Evolutionary conservation across 192 early-diverging fungal species (phyloP).

Genomic region (Coemansia pectinata): DNA sequence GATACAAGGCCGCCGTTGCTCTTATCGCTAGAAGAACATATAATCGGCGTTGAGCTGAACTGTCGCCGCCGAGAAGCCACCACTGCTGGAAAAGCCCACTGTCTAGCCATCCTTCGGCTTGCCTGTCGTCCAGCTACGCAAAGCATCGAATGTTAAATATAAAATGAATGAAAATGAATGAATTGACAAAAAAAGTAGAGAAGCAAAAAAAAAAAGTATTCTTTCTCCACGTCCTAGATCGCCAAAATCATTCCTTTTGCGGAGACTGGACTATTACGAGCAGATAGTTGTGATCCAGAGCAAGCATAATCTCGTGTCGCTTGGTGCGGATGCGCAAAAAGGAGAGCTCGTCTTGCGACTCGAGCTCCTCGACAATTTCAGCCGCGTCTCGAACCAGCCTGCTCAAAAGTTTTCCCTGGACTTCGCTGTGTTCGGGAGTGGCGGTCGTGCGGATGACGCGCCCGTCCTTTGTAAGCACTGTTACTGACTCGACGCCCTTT

Average conservation of each 20-base stretch:
- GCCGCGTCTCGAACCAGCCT: slow-evolving; percentile 76
- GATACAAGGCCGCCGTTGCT: background rate
- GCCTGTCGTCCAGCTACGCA: background rate
- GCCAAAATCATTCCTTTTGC: slow-evolving; percentile 23
- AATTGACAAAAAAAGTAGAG: background rate
- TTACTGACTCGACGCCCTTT: slow-evolving; percentile 90
- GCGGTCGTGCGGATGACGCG: slow-evolving; percentile 88
- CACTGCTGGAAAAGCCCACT: background rate
- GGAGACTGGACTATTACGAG: slow-evolving; percentile 51
- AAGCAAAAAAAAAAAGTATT: background rate
- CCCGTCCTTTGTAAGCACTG: slow-evolving; percentile 90
- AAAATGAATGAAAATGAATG: slow-evolving; percentile 2
- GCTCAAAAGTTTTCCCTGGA: slow-evolving; percentile 83
- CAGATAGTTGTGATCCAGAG: slow-evolving; percentile 63
- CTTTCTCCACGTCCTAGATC: background rate
- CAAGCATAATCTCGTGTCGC: slow-evolving; percentile 96
- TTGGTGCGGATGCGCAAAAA: slow-evolving; percentile 92
- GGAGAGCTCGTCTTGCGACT: slow-evolving; percentile 91
- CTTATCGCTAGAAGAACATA: background rate
- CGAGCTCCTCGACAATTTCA: slow-evolving; percentile 75
- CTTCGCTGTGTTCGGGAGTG: slow-evolving; percentile 73
- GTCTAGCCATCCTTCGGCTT: background rate
- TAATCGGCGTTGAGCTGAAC: slow-evolving; percentile 7
- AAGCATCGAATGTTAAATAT: background rate
- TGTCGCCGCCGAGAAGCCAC: background rate